These are phyloP conservation scores for Mallotus nudiflorus DNA, from an alignment of 345 rosid species.

Conservation along the genomic window DNA sequence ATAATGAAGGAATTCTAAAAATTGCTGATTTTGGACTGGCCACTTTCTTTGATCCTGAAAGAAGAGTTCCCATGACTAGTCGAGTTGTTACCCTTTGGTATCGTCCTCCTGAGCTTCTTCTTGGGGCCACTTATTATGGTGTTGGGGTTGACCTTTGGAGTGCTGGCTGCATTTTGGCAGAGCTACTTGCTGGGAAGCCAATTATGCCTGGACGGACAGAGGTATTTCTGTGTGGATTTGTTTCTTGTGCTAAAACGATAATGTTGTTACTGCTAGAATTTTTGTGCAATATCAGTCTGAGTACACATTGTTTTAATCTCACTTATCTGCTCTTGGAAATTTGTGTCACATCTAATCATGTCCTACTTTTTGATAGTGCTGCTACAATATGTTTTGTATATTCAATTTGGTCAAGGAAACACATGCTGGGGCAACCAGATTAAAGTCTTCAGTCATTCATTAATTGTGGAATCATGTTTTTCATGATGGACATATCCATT, in stretches of 20 bases:
- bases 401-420: too few species aligned
- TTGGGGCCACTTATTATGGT: conserved; percentile 75
- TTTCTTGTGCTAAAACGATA: conserved; percentile 10
- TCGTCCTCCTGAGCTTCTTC: conserved; percentile 92
- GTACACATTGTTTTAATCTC: neutral
- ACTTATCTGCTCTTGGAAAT: neutral
- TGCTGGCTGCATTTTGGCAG: conserved; percentile 93
- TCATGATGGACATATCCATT: neutral
- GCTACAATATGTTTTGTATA: neutral
- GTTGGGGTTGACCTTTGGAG: conserved; percentile 93
- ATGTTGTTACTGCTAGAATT: neutral
- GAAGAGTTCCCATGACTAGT: conserved; percentile 74
- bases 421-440: too few species aligned
- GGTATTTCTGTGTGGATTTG: conserved; percentile 36
- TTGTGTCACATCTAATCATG: conserved; percentile 2
- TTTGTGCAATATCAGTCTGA: conserved; percentile 1
- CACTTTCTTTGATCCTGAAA: conserved; percentile 61
- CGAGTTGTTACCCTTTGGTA: conserved; percentile 98
- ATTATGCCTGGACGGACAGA: conserved; percentile 92
- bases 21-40: conserved; percentile 95
- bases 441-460: conserved; percentile 9
- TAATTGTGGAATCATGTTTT: neutral
- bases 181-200: conserved; percentile 82
- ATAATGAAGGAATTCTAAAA: conserved; percentile 73
- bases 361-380: too few species aligned